Conservation (phyloP, 2,329 filamentous ascomycete genomes). For the Fusarium tanahbumbuense region DNA sequence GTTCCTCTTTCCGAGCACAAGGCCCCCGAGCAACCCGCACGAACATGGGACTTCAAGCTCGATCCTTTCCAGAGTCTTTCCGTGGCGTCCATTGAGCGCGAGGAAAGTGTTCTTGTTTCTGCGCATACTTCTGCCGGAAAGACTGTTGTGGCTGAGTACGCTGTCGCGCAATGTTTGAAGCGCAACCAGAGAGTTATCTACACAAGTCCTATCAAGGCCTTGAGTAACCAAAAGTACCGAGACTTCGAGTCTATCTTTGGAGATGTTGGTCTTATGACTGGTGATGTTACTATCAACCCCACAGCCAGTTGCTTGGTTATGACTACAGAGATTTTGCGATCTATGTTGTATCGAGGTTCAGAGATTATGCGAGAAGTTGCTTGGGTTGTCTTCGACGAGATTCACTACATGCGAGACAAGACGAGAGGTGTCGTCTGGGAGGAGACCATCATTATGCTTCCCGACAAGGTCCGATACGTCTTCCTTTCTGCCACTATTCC, state of each 20-base stretch:
- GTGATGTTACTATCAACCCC: constrained; percentile 98
- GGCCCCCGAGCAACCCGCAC: constrained; percentile 85
- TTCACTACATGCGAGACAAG: constrained; percentile 98
- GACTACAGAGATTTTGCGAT: constrained; percentile 99
- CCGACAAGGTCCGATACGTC: constrained; percentile 98
- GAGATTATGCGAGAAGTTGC: constrained; percentile 99
- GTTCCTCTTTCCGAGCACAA: constrained; percentile 95
- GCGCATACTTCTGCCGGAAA: constrained; percentile 98
- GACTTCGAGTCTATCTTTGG: constrained; percentile 97
- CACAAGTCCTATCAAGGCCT: constrained; percentile 97
- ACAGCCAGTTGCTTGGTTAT: constrained; percentile 98
- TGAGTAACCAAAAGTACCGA: constrained; percentile 98
- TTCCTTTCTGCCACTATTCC: constrained; percentile 98
- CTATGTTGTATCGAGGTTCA: constrained; percentile 97
- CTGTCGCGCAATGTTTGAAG: constrained; percentile 96
- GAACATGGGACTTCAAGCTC: constrained; percentile 87
- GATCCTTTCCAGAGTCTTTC: constrained; percentile 98
- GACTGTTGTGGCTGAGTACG: constrained; percentile 98
- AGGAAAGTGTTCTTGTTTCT: constrained; percentile 95
- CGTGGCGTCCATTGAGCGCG: constrained; percentile 92
- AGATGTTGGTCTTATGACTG: constrained; percentile 97
- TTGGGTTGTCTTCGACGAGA: constrained; percentile 98
- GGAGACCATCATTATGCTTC: constrained; percentile 96
- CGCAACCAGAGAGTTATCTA: constrained; percentile 99
- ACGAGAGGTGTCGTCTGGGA: constrained; percentile 97